Evolutionary conservation across 805 yeast species (phyloP), one percentile per base, ranked within the genome.

Genomic region (Ogataea chonburiensis): DNA sequence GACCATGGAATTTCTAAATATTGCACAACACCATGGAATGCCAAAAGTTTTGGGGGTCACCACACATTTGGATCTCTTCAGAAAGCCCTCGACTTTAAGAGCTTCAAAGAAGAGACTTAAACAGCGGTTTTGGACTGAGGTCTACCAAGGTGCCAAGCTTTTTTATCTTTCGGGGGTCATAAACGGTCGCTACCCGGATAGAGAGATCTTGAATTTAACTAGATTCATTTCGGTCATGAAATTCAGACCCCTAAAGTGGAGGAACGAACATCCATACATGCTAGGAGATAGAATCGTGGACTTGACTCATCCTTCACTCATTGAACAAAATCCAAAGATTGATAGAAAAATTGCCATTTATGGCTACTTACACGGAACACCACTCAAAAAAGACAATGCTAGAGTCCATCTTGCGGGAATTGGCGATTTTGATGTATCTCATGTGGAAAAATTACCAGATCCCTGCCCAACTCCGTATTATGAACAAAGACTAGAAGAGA

Each of bases 21-120:
- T 93, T 48, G 94, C 96, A 3, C 96, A 93, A 52, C 97, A 91
- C 56, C 98, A 93, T 61, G 99, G 98, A 63, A 93, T 93, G 89
- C 99, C 99, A 26, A 77, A 96, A 51, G 94, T 93, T 13, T 69
- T 93, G 28, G 98, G 98, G 47, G 85, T 93, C 7, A 84, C 96
- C 5, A 93, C 98, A 0, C 99, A 93, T 67, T 71, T 94, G 53
- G 99, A 93, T 62, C 71, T 93, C 33, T 93, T 93, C 71, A 89
- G 85, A 58, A 81, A 85, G 12, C 95, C 84, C 43, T 73, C 94
- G 9, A 87, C 97, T 1, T 71, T 93, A 57, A 75, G 97, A 53
- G 86, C 95, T 0, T 79, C 96, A 0, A 93, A 93, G 63, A 93
- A 93, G 59, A 75, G 87, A 49, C 75, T 93, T 51, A 93, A 93